Evolutionary conservation across 179 eudicot species (phyloP).

Genomic region (Pouteria campechiana): DNA sequence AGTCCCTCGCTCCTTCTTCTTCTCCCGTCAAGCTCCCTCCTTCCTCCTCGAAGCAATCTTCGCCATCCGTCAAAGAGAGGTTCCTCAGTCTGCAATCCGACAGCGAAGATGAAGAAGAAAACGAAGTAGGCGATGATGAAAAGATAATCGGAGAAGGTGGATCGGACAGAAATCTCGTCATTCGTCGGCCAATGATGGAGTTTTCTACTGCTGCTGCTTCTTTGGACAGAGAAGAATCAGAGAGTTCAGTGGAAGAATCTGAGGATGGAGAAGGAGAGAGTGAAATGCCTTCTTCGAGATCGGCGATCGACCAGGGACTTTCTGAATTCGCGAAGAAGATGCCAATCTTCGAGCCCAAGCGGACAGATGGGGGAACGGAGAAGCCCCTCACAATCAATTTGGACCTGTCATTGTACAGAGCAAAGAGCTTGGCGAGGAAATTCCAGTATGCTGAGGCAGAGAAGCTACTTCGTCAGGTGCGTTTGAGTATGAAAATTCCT

Average conservation of each 20-base stretch:
- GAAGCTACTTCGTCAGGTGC: conserved; percentile 60
- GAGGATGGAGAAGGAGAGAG: conserved; percentile 8
- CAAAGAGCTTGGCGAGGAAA: conserved; percentile 49
- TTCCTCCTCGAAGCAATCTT: conserved; percentile 10
- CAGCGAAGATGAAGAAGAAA: not conserved
- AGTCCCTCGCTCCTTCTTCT: conserved; percentile 3
- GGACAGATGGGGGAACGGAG: conserved; percentile 24
- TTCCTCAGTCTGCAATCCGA: not conserved
- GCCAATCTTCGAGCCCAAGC: conserved; percentile 74
- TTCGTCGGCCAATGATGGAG: conserved; percentile 60
- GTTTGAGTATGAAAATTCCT: not conserved
- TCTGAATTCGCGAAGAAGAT: conserved; percentile 61
- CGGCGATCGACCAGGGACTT: conserved; percentile 39
- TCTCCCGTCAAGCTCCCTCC: conserved; percentile 9
- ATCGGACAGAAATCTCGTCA: conserved; percentile 36
- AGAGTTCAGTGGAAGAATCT: conserved; percentile 3
- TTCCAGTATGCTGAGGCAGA: conserved; percentile 58
- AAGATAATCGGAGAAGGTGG: conserved; percentile 14
- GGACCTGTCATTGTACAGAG: conserved; percentile 78
- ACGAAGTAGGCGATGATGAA: conserved; percentile 8
- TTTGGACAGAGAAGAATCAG: conserved; percentile 7
- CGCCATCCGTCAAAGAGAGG: conserved; percentile 20
- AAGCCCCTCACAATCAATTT: conserved; percentile 58
- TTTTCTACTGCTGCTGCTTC: conserved; percentile 11
- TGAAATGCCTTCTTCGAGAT: conserved; percentile 1